Base-by-base conservation (phyloP, 169 alveolate genomes). In the Ichthyophthirius multifiliis region DNA sequence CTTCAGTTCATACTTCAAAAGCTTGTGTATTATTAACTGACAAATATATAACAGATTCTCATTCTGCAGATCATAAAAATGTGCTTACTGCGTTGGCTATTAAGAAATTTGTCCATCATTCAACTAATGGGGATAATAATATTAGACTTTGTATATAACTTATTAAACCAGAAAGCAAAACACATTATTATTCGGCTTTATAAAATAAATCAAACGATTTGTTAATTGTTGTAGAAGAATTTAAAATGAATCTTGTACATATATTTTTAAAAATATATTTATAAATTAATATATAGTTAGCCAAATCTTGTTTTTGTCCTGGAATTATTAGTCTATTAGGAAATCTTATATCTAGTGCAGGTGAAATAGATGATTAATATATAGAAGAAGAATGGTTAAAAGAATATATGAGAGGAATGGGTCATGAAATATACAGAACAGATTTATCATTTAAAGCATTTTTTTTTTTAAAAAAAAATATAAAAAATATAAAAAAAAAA, bases 241-340 rank as follows among this genome's bases (percentile, higher is more conserved):
- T 91, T 27, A 94, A 94, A 87, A 94, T 94, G 97, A 94, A 94
- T 80, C 83, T 94, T 73, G 77, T 67, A 67, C 35, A 1, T 34
- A 31, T 10, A 64, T 9, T 34, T 67, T 31, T 10, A 10, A 3
- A 12, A 32, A 12, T 13, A 31, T 32, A 10, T 32, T 1, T 6
- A 20, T 1, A 5, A 64, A 32, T 12, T 0, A 7, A 18, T 13
- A 35, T 12, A 3, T 0, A 67, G 77, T 82, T 94, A 27, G 93
- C 95, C 7, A 94, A 94, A 89, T 84, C 93, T 20, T 94, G 97
- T 65, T 88, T 94, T 64, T 84, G 92, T 62, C 97, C 97, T 34
- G 97, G 97, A n/a, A 86, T 94, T 16, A 94, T 94, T 1, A 88
- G 95, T 5, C 43, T 88, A 80, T 74, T 94, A 13, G 89, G 95